Base-by-base conservation (phyloP, 140 eudicot species). In the Stevia rebaudiana region DNA sequence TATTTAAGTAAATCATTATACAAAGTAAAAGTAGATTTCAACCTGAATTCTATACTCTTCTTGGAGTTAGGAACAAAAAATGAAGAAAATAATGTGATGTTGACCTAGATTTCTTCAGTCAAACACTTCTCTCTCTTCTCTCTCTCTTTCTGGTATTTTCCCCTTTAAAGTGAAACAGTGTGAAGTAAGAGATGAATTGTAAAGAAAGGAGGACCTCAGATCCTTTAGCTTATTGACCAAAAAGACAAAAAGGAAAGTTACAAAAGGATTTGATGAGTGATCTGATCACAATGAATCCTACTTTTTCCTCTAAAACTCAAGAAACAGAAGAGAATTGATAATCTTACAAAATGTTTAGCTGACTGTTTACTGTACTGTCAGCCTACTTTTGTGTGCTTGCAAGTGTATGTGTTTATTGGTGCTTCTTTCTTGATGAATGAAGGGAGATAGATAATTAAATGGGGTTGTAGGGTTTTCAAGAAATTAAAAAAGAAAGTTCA, bases 41-140 rank as follows among this genome's bases (percentile, higher is more conserved):
- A 74, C 80, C 75, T 75, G 80, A 75, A 68, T 61, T 62, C 53
- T 68, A 68, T 61, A 61, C 65, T 74, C 70, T 68, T 68, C 79
- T 69, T 68, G 75, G 73, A 60, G 71, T 68, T 75, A 51, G 75
- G 21, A 72, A 58, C 57, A 57, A 73, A 44, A 70, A 23, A 40
- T 22, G 73, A 57, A 66, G 69, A 71, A 47, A 64, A 73, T 37
- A 65, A 55, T 73, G 55, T 73, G 78, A 73, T 55, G 71, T 50
- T 75, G 80, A 25, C 75, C 75, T 75, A 31, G 71, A 75, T 75
- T 10, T 75, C 80, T 68, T 68, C 51, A 25, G 80, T 75, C 80
- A 75, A 75, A 75, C 75, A 51, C 78, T 67, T 39, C 35, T 42
- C 23, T 53, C 48, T 57, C 61, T 65, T 57, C 54, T 21, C 16